phyloP scores from a whole-genome alignment of 163 green algal genomes.

The Scenedesmus sp. region DNA sequence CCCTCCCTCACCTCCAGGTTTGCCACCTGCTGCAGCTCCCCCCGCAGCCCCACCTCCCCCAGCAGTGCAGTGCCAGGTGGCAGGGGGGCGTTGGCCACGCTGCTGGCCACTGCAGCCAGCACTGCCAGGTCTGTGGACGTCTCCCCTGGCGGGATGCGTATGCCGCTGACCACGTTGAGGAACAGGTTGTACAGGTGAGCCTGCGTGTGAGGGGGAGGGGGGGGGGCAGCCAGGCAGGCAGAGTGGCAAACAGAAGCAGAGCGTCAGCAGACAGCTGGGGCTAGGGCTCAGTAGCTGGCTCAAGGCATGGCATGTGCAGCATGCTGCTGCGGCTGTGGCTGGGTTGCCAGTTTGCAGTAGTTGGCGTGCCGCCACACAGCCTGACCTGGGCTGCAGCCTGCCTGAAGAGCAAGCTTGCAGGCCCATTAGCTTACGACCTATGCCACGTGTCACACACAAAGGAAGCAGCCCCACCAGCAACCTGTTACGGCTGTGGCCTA shows the following conservation, averaged over 20 bases:
- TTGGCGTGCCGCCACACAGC: too few species aligned
- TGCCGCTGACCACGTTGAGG: slow-evolving; percentile 70
- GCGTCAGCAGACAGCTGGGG: neutral
- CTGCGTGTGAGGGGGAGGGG: neutral
- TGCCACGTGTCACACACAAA: too few species aligned
- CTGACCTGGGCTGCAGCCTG: too few species aligned
- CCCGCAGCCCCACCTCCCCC: slow-evolving; percentile 48
- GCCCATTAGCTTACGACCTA: too few species aligned
- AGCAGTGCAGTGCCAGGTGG: slow-evolving; percentile 12
- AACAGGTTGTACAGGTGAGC: slow-evolving; percentile 56
- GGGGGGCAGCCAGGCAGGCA: neutral
- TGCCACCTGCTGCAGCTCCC: slow-evolving; percentile 39
- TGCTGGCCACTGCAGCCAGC: slow-evolving; percentile 61
- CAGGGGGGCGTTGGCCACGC: neutral
- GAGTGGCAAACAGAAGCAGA: neutral
- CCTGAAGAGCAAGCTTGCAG: too few species aligned
- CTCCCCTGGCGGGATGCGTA: slow-evolving; percentile 58
- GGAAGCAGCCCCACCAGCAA: too few species aligned
- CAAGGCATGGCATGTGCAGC: neutral
- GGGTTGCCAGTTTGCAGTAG: too few species aligned
- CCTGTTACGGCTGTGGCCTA: too few species aligned
- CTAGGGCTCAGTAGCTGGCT: neutral
- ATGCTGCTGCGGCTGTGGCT: neutral
- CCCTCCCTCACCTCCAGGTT: slow-evolving; percentile 38
- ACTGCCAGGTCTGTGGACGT: slow-evolving; percentile 70